Evolutionary conservation across 2,329 filamentous ascomycete species (phyloP).

Genomic region (Phyllosticta citribraziliensis): DNA sequence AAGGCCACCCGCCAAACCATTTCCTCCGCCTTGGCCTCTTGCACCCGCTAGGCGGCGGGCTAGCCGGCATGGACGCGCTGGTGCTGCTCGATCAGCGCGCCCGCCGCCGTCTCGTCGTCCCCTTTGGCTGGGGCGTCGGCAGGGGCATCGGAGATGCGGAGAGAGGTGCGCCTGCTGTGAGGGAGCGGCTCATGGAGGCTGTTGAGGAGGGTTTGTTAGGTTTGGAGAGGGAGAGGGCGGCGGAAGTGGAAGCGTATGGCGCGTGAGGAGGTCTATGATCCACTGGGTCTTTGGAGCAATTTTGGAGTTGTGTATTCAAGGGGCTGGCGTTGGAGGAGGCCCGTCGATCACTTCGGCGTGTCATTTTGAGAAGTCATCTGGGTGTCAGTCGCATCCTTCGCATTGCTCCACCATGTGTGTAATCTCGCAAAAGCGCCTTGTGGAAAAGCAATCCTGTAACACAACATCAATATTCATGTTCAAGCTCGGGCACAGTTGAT

Average conservation of each 20-base stretch:
- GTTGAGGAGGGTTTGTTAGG: neutral
- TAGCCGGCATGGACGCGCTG: constrained; percentile 34
- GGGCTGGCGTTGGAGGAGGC: too few relatives aligned
- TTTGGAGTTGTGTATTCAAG: too few relatives aligned
- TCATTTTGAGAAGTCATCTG: too few relatives aligned
- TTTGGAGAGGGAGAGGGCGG: constrained; percentile 1
- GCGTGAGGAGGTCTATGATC: too few relatives aligned
- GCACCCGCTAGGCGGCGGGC: constrained; percentile 36
- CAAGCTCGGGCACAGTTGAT: too few relatives aligned
- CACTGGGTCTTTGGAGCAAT: too few relatives aligned
- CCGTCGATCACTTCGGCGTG: too few relatives aligned
- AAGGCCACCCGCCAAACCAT: constrained; percentile 20
- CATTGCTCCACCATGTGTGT: too few relatives aligned
- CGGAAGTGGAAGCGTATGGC: neutral
- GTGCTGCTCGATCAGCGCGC: constrained; percentile 31
- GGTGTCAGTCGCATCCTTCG: too few relatives aligned
- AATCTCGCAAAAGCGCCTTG: too few relatives aligned
- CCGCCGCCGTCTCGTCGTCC: constrained; percentile 31
- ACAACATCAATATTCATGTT: too few relatives aligned
- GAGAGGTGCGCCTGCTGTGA: constrained; percentile 22
- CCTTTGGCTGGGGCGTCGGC: constrained; percentile 36
- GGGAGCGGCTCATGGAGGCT: constrained; percentile 16
- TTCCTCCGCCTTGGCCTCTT: constrained; percentile 32
- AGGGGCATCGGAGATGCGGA: constrained; percentile 18
- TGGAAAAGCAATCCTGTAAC: too few relatives aligned